phyloP scores from a whole-genome alignment of 345 rosid species.

The Boechera retrofracta region DNA sequence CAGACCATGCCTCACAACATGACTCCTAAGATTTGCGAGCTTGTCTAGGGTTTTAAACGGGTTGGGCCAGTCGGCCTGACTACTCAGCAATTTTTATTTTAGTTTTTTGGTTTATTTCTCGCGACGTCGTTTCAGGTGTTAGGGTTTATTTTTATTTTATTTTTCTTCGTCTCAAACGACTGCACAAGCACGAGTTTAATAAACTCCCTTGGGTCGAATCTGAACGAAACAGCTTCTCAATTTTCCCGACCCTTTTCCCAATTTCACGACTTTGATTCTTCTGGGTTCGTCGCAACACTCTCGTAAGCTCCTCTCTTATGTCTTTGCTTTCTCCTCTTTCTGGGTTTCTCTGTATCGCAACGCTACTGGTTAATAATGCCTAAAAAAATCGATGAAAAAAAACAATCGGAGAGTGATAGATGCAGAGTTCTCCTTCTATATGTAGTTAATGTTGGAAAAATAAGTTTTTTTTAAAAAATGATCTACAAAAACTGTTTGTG shows the following conservation, averaged over 20 bases:
- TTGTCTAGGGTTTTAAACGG: too few species aligned
- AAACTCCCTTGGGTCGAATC: background rate
- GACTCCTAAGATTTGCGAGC: too few species aligned
- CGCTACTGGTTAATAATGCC: background rate
- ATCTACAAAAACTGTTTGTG: background rate
- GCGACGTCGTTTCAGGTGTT: background rate
- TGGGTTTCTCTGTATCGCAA: background rate
- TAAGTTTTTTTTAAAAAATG: too few species aligned
- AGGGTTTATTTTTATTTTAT: background rate
- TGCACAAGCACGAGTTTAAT: background rate
- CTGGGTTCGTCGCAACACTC: background rate
- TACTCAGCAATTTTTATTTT: too few species aligned
- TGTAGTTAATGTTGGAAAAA: background rate
- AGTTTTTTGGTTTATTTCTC: too few species aligned
- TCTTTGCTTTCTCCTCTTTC: conserved; percentile 4
- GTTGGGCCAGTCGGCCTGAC: too few species aligned
- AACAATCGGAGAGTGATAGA: background rate
- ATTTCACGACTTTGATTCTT: background rate
- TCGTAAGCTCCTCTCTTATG: background rate
- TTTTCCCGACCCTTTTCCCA: background rate
- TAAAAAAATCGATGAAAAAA: too few species aligned
- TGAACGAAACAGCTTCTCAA: background rate
- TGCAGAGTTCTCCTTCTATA: background rate
- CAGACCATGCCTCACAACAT: too few species aligned
- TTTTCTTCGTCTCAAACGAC: background rate